phyloP scores from a whole-genome alignment of 768 basidiomycete genomes.

The Lactarius vividus region DNA sequence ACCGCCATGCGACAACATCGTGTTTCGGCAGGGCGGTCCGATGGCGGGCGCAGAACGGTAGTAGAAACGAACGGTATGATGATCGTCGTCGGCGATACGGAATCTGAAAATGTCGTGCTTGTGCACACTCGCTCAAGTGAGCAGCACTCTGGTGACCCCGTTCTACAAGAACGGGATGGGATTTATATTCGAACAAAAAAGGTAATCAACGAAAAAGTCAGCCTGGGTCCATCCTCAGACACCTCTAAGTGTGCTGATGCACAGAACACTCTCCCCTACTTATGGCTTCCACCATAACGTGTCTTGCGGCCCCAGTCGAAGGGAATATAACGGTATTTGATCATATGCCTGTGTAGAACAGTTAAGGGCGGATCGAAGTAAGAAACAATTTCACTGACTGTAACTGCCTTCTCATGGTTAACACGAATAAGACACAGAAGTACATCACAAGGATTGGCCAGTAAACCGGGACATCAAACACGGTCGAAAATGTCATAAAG shows the following conservation, averaged over 20 bases:
- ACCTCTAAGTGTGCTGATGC: neutral
- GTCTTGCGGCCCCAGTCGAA: constrained; percentile 95
- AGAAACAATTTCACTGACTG: constrained; percentile 57
- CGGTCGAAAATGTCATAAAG: constrained; percentile 73
- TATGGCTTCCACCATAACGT: constrained; percentile 62
- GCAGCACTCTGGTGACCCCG: neutral
- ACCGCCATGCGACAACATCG: neutral
- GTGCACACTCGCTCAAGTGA: neutral
- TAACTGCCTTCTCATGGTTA: constrained; percentile 96
- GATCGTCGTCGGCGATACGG: too few relatives aligned
- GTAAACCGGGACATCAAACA: constrained; percentile 96
- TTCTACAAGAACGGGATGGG: neutral
- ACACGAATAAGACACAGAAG: constrained; percentile 90
- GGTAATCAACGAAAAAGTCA: constrained; percentile 5
- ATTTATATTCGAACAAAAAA: constrained; percentile 6
- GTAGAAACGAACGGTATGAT: too few relatives aligned
- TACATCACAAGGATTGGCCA: constrained; percentile 99
- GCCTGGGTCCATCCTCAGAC: neutral
- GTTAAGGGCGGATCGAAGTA: neutral
- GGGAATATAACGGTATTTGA: constrained; percentile 96
- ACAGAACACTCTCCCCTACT: constrained; percentile 36
- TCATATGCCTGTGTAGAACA: constrained; percentile 77
- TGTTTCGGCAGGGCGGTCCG: constrained; percentile 1
- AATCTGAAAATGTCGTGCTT: neutral
- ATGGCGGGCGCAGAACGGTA: too few relatives aligned